phyloP scores from a whole-genome alignment of 83 land plant genomes.

The Isoetes engelmannii region DNA sequence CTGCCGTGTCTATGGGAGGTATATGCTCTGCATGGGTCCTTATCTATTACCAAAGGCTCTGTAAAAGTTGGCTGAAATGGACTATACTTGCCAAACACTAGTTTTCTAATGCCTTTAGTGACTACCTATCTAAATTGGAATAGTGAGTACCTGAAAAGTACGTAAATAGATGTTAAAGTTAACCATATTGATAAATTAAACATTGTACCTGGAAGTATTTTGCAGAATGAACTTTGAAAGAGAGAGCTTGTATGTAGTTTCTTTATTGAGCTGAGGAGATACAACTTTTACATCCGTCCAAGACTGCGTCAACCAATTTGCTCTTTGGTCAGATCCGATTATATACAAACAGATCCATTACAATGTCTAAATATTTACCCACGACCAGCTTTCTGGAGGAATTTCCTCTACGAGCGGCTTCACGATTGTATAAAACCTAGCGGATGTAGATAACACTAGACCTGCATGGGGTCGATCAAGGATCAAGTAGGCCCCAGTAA shows the following conservation, averaged over 20 bases:
- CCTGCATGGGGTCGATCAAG: slow-evolving; percentile 89
- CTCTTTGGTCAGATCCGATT: not conserved
- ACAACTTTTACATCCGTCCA: slow-evolving; percentile 80
- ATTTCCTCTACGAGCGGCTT: slow-evolving; percentile 47
- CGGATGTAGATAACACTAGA: slow-evolving; percentile 69
- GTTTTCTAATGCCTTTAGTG: too few species aligned
- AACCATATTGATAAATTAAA: not conserved
- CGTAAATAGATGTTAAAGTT: too few species aligned
- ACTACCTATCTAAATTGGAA: too few species aligned
- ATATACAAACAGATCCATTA: not conserved
- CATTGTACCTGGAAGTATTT: slow-evolving; percentile 17
- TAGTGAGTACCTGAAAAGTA: too few species aligned
- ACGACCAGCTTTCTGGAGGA: slow-evolving; percentile 69
- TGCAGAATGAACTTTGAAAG: slow-evolving; percentile 48
- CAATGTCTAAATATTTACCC: slow-evolving; percentile 37
- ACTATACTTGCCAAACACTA: too few species aligned
- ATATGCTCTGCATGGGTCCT: too few species aligned
- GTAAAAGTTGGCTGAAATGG: too few species aligned
- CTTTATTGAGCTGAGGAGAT: slow-evolving; percentile 77
- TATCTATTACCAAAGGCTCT: too few species aligned
- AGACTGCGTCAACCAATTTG: slow-evolving; percentile 33
- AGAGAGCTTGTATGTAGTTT: slow-evolving; percentile 68
- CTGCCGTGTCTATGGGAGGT: too few species aligned
- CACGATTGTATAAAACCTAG: slow-evolving; percentile 80
- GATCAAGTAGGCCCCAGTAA: slow-evolving; percentile 83